These are phyloP conservation scores for Xylaria hypoxylon DNA, from an alignment of 2,329 filamentous ascomycete genomes.

Conservation along the genomic window DNA sequence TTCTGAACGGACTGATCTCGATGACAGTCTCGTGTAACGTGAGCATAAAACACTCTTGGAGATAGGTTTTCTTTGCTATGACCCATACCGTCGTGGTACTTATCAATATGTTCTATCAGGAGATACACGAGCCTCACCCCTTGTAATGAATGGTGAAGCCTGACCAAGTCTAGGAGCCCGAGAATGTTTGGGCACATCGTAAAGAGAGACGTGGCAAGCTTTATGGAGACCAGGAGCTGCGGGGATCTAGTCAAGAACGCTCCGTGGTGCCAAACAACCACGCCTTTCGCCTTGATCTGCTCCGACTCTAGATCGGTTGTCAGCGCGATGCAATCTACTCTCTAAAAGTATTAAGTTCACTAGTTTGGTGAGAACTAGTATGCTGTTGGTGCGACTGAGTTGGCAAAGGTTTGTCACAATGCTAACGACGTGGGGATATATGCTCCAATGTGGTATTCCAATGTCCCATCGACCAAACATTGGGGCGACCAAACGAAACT, in stretches of 20 bases:
- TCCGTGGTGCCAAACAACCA: constrained; percentile 19
- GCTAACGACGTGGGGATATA: constrained; percentile 20
- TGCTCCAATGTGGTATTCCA: constrained; percentile 23
- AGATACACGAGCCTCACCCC: not conserved
- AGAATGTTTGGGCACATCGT: constrained; percentile 11
- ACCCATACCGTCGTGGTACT: constrained; percentile 3
- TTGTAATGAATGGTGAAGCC: not conserved
- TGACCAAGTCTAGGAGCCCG: constrained; percentile 3
- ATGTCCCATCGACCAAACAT: constrained; percentile 12
- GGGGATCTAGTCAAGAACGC: constrained; percentile 8
- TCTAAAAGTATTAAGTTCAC: not conserved
- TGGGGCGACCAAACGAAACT: constrained; percentile 29
- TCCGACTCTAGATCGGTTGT: constrained; percentile 1
- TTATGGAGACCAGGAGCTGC: constrained; percentile 18
- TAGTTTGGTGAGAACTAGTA: not conserved
- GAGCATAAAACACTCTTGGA: not conserved
- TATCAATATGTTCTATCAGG: not conserved
- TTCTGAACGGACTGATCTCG: constrained; percentile 2
- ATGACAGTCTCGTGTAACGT: not conserved
- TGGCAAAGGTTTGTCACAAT: constrained; percentile 30
- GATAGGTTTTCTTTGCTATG: not conserved
- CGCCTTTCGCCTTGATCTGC: not conserved
- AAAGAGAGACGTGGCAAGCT: constrained; percentile 29
- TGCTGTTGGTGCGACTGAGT: constrained; percentile 23
- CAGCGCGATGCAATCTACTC: not conserved